Evolutionary conservation across 2,329 filamentous ascomycete species (phyloP).

Genomic region (Magnaporthiopsis poae): DNA sequence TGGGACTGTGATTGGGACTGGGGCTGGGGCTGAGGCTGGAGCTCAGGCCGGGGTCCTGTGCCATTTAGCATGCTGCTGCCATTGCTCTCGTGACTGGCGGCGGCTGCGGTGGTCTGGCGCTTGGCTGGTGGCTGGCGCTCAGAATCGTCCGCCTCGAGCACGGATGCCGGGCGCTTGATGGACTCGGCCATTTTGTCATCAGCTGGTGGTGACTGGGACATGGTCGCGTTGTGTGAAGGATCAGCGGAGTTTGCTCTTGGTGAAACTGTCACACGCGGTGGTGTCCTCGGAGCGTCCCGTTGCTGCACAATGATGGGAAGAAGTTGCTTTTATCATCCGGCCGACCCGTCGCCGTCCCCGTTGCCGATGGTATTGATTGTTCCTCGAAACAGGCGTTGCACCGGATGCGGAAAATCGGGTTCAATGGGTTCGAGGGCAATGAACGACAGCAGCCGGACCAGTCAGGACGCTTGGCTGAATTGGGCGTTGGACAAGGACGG

Average conservation of each 20-base stretch:
- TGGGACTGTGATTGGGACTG: not conserved
- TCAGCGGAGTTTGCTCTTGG: not conserved
- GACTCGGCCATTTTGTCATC: conserved; percentile 3
- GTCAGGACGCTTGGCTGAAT: not conserved
- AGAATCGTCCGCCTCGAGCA: not conserved
- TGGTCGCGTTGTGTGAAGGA: not conserved
- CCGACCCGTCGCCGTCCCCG: not conserved
- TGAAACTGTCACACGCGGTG: not conserved
- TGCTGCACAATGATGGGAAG: not conserved
- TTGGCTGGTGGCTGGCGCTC: conserved; percentile 1
- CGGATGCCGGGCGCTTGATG: conserved; percentile 5
- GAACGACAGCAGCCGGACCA: not conserved
- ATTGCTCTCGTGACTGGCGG: not conserved
- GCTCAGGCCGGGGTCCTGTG: no score
- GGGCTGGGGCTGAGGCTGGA: not conserved
- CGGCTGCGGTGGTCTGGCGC: not conserved
- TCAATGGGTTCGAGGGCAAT: not conserved
- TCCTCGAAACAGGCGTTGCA: not conserved
- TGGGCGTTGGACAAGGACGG: not conserved
- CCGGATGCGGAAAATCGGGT: not conserved
- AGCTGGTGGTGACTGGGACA: conserved; percentile 3
- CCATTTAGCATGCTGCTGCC: not conserved
- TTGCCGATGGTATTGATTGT: not conserved
- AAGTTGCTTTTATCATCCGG: not conserved
- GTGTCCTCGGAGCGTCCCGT: not conserved